Percentiles rank a stretch among this genome's conserved stretches.
These are phyloP conservation scores for Solanum pimpinellifolium DNA, from an alignment of 257 asterid genomes.

Conservation along the genomic window DNA sequence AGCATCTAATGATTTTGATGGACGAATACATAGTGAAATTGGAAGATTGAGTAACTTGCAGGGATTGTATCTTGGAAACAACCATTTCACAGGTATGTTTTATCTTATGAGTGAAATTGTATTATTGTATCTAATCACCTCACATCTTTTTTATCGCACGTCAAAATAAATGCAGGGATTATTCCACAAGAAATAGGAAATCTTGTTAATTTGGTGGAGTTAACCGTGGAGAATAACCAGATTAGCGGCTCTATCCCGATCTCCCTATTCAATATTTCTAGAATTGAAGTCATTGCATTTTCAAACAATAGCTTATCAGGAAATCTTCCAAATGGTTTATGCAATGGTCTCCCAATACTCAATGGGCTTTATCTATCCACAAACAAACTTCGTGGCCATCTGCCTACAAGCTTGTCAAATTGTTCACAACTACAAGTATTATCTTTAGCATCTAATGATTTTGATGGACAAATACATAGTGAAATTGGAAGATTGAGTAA, in stretches of 20 bases:
- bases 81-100: background rate
- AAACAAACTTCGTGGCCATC: background rate
- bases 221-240: background rate
- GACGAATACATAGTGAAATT: background rate
- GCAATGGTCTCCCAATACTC: too few species aligned
- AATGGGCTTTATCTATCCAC: too few species aligned
- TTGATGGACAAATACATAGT: background rate
- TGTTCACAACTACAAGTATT: background rate
- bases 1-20: background rate
- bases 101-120: too few species aligned
- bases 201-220: background rate
- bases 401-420: background rate
- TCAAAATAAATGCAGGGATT: too few species aligned
- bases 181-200: too few species aligned
- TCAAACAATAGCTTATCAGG: too few species aligned
- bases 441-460: accelerated
- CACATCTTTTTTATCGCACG: too few species aligned
- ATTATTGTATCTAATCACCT: too few species aligned
- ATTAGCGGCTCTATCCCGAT: background rate
- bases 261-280: too few species aligned
- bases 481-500: background rate
- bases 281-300: too few species aligned
- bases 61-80: accelerated
- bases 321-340: too few species aligned
- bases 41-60: background rate